phyloP scores from a whole-genome alignment of 139 green algal genomes.

The Bryopsis sp. region DNA sequence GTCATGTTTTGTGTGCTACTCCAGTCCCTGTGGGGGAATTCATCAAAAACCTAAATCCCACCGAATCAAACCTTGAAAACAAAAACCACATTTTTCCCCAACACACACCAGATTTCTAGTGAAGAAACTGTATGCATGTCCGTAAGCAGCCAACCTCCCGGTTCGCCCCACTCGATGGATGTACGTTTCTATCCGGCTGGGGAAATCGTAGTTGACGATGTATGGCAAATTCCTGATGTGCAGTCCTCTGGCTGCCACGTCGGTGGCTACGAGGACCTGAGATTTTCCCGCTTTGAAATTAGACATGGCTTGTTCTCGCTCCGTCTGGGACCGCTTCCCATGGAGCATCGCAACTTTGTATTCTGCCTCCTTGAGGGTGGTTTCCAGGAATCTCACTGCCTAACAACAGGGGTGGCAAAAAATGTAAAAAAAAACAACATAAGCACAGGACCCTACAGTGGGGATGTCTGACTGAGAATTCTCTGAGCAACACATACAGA shows the following conservation, averaged over 20 bases:
- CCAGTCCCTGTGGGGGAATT: not conserved
- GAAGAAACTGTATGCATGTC: slow-evolving; percentile 83
- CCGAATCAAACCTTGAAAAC: not conserved
- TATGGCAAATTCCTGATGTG: slow-evolving; percentile 70
- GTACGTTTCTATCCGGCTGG: slow-evolving; percentile 74
- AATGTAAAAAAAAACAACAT: too few relatives aligned
- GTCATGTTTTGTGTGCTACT: not conserved
- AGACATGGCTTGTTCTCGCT: slow-evolving; percentile 56
- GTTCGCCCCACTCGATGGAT: slow-evolving; percentile 88
- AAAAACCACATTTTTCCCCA: not conserved
- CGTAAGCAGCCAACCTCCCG: slow-evolving; percentile 68
- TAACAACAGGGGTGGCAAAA: too few relatives aligned
- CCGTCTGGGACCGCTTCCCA: slow-evolving; percentile 59
- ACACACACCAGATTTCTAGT: slow-evolving; percentile 54
- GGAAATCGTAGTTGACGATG: slow-evolving; percentile 88
- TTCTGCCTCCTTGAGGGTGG: slow-evolving; percentile 21
- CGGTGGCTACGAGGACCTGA: slow-evolving; percentile 72
- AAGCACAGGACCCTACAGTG: too few relatives aligned
- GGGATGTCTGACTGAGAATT: too few relatives aligned
- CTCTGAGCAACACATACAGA: too few relatives aligned
- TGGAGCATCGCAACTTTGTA: slow-evolving; percentile 57
- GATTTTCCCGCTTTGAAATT: slow-evolving; percentile 36
- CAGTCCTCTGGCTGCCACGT: slow-evolving; percentile 72
- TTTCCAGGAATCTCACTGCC: slow-evolving; percentile 39
- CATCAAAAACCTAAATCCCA: not conserved